Percentiles rank a stretch among this genome's conserved stretches.
phyloP scores from a whole-genome alignment of 257 asterid species.

The Ilex asprella region DNA sequence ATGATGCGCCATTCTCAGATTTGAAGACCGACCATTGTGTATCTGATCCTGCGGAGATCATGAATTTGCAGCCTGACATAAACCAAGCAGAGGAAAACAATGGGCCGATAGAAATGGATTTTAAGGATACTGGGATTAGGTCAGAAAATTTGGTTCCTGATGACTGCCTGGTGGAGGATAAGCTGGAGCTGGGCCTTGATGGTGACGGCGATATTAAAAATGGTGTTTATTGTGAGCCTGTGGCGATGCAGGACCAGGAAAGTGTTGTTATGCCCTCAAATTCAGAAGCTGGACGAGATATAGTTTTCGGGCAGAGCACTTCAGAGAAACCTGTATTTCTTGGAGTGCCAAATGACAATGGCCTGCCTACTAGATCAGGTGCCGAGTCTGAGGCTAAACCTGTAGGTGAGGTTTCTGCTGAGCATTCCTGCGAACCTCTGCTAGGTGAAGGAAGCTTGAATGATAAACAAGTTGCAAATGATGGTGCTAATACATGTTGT shows the following conservation, averaged over 20 bases:
- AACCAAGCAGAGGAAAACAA: constrained; percentile 25
- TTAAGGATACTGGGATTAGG: constrained; percentile 21
- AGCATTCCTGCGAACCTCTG: constrained; percentile 15
- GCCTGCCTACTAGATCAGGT: constrained; percentile 18
- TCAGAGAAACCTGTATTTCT: not conserved
- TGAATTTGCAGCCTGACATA: constrained; percentile 31
- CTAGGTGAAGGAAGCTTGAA: constrained; percentile 21
- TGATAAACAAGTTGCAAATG: constrained; percentile 17
- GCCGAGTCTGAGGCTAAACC: constrained; percentile 18
- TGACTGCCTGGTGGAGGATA: constrained; percentile 24
- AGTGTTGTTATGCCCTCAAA: constrained; percentile 19
- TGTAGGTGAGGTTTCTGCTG: constrained; percentile 24
- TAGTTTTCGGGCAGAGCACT: not conserved
- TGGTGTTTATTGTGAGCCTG: constrained; percentile 24
- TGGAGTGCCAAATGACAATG: constrained; percentile 15
- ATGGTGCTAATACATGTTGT: constrained; percentile 18
- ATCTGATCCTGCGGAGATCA: constrained; percentile 26
- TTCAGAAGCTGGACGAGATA: constrained; percentile 13
- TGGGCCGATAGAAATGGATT: constrained; percentile 27
- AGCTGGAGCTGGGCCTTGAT: constrained; percentile 30
- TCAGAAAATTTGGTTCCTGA: constrained; percentile 16
- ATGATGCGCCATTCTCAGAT: constrained; percentile 30
- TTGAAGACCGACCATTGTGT: constrained; percentile 17
- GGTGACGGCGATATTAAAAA: constrained; percentile 16
- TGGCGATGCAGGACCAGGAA: constrained; percentile 19